These are phyloP conservation scores for Penicillium bialowiezense DNA, from an alignment of 495 filamentous ascomycete genomes.

Conservation along the genomic window DNA sequence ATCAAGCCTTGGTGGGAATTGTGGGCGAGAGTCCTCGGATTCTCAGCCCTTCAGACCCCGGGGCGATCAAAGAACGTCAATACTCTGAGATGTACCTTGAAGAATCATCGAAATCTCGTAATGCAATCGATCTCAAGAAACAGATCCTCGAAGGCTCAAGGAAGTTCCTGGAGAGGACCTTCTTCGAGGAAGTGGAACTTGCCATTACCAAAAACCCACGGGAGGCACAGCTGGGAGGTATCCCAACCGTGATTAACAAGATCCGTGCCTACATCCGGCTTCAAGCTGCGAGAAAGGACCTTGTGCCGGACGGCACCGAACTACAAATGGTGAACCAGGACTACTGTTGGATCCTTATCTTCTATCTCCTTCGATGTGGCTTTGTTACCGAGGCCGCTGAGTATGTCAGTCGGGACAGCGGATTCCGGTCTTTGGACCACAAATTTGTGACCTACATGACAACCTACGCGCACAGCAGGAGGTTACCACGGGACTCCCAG, in stretches of 20 bases:
- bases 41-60: slow-evolving; percentile 48
- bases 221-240: slow-evolving; percentile 86
- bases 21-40: slow-evolving; percentile 60
- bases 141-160: slow-evolving; percentile 75
- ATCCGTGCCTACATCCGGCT: slow-evolving; percentile 88
- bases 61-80: slow-evolving; percentile 67
- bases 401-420: slow-evolving; percentile 76
- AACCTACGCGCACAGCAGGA: slow-evolving; percentile 67
- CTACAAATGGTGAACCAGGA: slow-evolving; percentile 71
- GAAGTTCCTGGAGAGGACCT: slow-evolving; percentile 68
- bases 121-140: slow-evolving; percentile 62
- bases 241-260: slow-evolving; percentile 83
- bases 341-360: slow-evolving; percentile 90
- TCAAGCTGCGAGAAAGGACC: slow-evolving; percentile 69
- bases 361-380: slow-evolving; percentile 85
- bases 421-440: slow-evolving; percentile 86
- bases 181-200: slow-evolving; percentile 70
- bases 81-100: slow-evolving; percentile 73
- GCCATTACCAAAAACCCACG: slow-evolving; percentile 76
- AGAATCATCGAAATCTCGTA: slow-evolving; percentile 58
- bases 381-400: slow-evolving; percentile 78
- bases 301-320: slow-evolving; percentile 69
- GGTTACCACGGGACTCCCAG: slow-evolving; percentile 72
- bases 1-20: slow-evolving; percentile 72
- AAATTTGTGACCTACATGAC: slow-evolving; percentile 88